These are phyloP conservation scores for Nectriaceae sp. DNA, from an alignment of 2,329 filamentous ascomycete species.

Conservation along the genomic window DNA sequence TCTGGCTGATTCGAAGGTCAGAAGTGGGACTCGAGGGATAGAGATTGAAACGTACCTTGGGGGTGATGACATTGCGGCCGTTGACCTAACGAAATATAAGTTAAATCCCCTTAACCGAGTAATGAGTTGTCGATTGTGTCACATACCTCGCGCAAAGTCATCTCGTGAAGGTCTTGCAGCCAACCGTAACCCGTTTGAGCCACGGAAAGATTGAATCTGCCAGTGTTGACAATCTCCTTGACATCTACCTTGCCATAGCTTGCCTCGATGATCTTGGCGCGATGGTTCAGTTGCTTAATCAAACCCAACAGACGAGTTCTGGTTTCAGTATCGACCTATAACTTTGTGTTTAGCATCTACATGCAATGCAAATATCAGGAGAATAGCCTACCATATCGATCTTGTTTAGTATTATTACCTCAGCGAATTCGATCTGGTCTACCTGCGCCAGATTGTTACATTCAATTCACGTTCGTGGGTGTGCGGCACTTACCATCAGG, in stretches of 20 bases:
- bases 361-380: too few species aligned
- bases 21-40: too few species aligned
- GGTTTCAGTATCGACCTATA: slow-evolving; percentile 40
- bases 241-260: slow-evolving; percentile 62
- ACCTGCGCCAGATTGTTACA: slow-evolving; percentile 30
- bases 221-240: slow-evolving; percentile 64
- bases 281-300: slow-evolving; percentile 64
- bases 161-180: slow-evolving; percentile 69
- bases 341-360: slow-evolving; percentile 6
- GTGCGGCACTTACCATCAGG: slow-evolving; percentile 52
- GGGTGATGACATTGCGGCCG: slow-evolving; percentile 55
- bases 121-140: background rate
- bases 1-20: too few species aligned
- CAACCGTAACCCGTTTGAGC: slow-evolving; percentile 68
- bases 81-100: slow-evolving; percentile 36
- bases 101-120: background rate
- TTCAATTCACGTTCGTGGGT: background rate
- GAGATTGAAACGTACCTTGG: too few species aligned
- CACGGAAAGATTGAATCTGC: slow-evolving; percentile 63
- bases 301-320: slow-evolving; percentile 52
- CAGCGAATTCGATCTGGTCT: slow-evolving; percentile 77
- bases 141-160: slow-evolving; percentile 61
- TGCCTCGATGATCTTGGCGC: slow-evolving; percentile 64
- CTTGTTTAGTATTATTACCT: slow-evolving; percentile 74
- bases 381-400: slow-evolving; percentile 56